Conservation (phyloP, 768 basidiomycete species). For the Boletus subparvulus region DNA sequence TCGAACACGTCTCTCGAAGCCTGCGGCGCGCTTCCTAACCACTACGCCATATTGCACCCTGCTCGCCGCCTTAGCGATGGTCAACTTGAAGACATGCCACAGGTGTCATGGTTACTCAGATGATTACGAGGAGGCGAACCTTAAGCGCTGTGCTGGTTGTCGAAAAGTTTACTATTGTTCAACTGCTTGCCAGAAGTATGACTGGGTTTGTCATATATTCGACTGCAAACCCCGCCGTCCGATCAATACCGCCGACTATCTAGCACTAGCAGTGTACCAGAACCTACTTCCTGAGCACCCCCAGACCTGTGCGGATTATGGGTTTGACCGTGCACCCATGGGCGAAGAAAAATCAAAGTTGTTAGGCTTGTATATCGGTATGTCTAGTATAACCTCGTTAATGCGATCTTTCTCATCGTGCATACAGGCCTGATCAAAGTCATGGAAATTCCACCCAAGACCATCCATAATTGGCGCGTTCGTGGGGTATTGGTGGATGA, state of each 20-base stretch:
- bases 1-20: too few species aligned
- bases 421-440: not conserved
- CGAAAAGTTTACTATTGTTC: slow-evolving; percentile 6
- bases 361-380: slow-evolving; percentile 1
- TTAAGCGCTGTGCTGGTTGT: slow-evolving; percentile 1
- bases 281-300: not conserved
- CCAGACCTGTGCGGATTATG: not conserved
- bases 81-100: too few species aligned
- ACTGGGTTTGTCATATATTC: slow-evolving; percentile 6
- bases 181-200: not conserved
- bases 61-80: too few species aligned
- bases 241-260: slow-evolving; percentile 3
- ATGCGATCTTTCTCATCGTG: not conserved
- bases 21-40: too few species aligned
- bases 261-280: not conserved
- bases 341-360: not conserved
- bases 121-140: not conserved
- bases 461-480: slow-evolving; percentile 1
- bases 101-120: too few species aligned
- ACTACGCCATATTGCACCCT: too few species aligned
- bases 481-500: slow-evolving; percentile 1
- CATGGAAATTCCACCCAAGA: not conserved
- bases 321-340: not conserved
- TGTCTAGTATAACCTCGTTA: not conserved
- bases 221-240: slow-evolving; percentile 5